Base-by-base conservation (phyloP, 1,284 basidiomycete species). In the Cystobasidium slooffiae region DNA sequence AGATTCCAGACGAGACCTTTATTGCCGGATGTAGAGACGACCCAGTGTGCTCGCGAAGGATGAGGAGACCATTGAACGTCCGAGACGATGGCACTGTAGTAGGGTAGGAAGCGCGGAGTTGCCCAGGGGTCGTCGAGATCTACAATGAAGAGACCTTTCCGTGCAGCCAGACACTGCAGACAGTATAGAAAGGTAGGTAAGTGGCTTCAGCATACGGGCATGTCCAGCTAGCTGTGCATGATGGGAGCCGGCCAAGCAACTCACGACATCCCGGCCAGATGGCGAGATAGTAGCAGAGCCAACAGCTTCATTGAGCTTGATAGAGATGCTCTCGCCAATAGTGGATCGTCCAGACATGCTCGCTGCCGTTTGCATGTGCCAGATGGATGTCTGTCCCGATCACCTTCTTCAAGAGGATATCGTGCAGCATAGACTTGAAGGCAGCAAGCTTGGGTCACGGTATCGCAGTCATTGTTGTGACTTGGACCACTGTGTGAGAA, bases 1-100 rank as follows among this genome's bases (percentile, higher is more conserved):
- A 99, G 86, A 80, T 99, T 97, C 96, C 96, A 99, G 75, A 99
- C 93, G 6, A 99, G 86, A 85, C 97, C 87, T 82, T 97, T 97
- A 82, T 97, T 93, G 62, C 92, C 92, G 0, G 93, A 96, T 0
- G 97, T 99, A 1, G 93, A 96, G 22, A 96, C 91, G 67, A 99
- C 93, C 80, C 95, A 94, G 78, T 96, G 90, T 63, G 90, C 88
- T 14, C 91, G 88, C 7, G 87, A 85, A 0, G 88, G 88, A 81
- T 98, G 95, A 0, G 96, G 96, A 68, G 95, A 96, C 95, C 96
- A 99, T 81, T 99, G 95, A 2, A 95, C 80, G 59, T 82, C 61
- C 52, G 94, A 79, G 97, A 93, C 93, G 95, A 98, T 9, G 92
- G 93, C 3, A 94, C 56, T 94, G 12, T 93, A 92, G 83, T 99